Evolutionary conservation across 2,329 filamentous ascomycete species (phyloP).

Genomic region (Aspergillus udagawae): DNA sequence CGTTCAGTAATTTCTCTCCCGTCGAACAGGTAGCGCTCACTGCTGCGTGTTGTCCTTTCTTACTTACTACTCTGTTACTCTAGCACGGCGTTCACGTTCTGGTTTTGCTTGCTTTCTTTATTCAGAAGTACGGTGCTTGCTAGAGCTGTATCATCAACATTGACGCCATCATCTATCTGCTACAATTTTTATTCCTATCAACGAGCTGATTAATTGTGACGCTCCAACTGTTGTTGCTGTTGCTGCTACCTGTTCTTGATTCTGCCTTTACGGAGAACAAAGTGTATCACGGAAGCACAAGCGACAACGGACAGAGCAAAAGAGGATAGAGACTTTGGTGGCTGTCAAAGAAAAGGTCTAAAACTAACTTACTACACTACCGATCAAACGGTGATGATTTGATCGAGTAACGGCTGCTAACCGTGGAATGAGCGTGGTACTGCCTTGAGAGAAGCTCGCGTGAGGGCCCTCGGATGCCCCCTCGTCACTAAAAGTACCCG

Average conservation of each 20-base stretch:
- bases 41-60: background rate
- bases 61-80: background rate
- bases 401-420: background rate
- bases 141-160: background rate
- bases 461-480: slow-evolving; percentile 1
- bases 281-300: background rate
- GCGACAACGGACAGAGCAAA: background rate
- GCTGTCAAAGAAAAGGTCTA: background rate
- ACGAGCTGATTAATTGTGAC: background rate
- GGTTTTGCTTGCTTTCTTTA: background rate
- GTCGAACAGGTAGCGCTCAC: background rate
- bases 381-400: background rate
- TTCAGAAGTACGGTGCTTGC: background rate
- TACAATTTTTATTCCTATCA: background rate
- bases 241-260: background rate
- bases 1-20: background rate
- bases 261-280: background rate
- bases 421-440: background rate
- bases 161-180: background rate
- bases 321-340: background rate
- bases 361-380: background rate
- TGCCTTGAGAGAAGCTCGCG: slow-evolving; percentile 4
- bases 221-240: background rate
- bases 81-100: background rate
- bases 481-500: slow-evolving; percentile 4